Conservation (phyloP, 1,284 basidiomycete genomes). For the Cronartium quercuum region DNA sequence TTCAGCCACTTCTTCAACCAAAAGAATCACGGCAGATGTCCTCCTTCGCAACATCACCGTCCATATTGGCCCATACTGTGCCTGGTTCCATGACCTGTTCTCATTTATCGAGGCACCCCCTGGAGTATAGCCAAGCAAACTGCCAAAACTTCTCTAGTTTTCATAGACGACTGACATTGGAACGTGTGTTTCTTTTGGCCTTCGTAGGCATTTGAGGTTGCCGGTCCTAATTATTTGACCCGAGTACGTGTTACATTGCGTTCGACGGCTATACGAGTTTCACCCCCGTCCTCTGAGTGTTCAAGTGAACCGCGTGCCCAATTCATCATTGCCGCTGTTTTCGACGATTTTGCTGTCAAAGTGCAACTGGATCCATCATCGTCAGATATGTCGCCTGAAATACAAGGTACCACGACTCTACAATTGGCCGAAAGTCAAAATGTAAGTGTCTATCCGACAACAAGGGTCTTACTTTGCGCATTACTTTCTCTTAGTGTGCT, state of each 20-base stretch:
- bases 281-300: background rate
- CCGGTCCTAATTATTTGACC: background rate
- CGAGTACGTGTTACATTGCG: background rate
- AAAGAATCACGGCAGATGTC: constrained; percentile 54
- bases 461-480: background rate
- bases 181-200: background rate
- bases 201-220: background rate
- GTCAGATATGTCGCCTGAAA: background rate
- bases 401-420: constrained; percentile 2
- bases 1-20: background rate
- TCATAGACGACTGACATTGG: background rate
- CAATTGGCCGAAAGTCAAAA: constrained; percentile 12
- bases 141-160: background rate
- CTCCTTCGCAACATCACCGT: constrained; percentile 63
- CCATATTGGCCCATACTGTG: constrained; percentile 60
- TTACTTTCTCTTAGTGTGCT: background rate
- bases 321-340: background rate
- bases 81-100: constrained; percentile 62
- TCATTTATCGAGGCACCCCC: constrained; percentile 74
- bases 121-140: constrained; percentile 57
- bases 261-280: background rate
- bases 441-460: background rate
- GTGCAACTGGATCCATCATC: constrained; percentile 9
- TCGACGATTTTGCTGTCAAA: background rate
- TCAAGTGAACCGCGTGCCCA: background rate